Conservation (phyloP, 1,139 yeast genomes). For the Hyphopichia pseudoburtonii region DNA sequence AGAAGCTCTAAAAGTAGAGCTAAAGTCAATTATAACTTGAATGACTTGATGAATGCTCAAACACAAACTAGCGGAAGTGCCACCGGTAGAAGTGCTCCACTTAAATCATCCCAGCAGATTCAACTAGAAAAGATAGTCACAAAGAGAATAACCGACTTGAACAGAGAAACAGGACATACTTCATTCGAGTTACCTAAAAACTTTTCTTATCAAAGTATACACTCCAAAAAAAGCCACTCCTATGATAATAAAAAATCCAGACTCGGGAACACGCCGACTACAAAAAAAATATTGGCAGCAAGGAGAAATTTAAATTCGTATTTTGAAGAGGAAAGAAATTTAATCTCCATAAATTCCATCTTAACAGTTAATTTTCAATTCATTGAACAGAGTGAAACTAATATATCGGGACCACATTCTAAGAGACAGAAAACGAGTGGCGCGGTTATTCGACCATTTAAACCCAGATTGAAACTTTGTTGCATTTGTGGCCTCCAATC, state of each 20-base stretch:
- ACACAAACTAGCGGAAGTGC: slow-evolving; percentile 34
- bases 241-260: slow-evolving; percentile 27
- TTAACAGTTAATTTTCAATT: slow-evolving; percentile 42
- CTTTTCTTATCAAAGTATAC: slow-evolving; percentile 36
- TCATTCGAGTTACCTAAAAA: slow-evolving; percentile 45
- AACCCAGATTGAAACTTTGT: slow-evolving; percentile 41
- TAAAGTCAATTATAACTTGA: slow-evolving; percentile 47
- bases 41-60: slow-evolving; percentile 46
- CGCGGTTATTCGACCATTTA: slow-evolving; percentile 17
- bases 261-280: slow-evolving; percentile 46
- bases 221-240: slow-evolving; percentile 18
- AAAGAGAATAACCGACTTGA: slow-evolving; percentile 37
- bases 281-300: slow-evolving; percentile 46
- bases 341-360: slow-evolving; percentile 43
- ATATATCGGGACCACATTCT: slow-evolving; percentile 14
- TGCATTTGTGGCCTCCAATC: slow-evolving; percentile 45
- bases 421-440: slow-evolving; percentile 11
- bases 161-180: slow-evolving; percentile 29
- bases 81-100: slow-evolving; percentile 24
- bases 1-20: slow-evolving; percentile 29
- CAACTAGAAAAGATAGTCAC: slow-evolving; percentile 42
- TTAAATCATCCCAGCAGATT: slow-evolving; percentile 45
- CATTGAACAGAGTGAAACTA: slow-evolving; percentile 32
- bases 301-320: slow-evolving; percentile 46
- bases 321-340: slow-evolving; percentile 48